Base-by-base conservation (phyloP, 2,329 filamentous ascomycete species). In the Coleophoma eucalyptorum region DNA sequence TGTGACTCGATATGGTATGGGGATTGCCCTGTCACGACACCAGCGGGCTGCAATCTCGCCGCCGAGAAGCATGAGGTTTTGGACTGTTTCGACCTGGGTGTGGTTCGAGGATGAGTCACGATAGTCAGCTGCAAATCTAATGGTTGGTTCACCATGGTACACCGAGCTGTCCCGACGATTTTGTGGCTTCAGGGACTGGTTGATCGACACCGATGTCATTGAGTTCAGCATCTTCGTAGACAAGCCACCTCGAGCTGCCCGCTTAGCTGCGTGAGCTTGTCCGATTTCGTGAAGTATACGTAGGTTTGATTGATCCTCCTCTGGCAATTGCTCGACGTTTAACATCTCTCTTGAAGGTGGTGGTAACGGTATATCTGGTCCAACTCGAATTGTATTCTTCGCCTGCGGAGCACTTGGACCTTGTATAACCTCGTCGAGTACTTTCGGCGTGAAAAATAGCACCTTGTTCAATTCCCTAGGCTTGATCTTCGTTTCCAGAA, bases 1-100 rank as follows among this genome's bases (percentile, higher is more conserved):
- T 19, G 65, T 65, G 16, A 66, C 50, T 12, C 73, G 79, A 65
- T 79, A 87, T 7, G 83, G 80, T 26, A 83, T 72, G 34, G 82
- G 77, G 47, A 88, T 78, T 18, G 71, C 68, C 46, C 83, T 77
- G 19, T 75, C 72, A 43, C 72, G 62, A 60, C 81, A 85, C 80
- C 81, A 88, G 31, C 70, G 71, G 18, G 82, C 83, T 35, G 79
- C 81, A 21, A 84, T 69, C 59, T 85, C 75, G 49, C 81, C 81
- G 12, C 81, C 83, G 4, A 86, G 70, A 35, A 80, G 72, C 84
- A 87, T 88, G 20, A 74, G 58, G 50, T 72, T 71, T 50, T 69
- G 67, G 37, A 81, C 75, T 15, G 78, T 60, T 19, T 68, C 62
- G 18, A 64, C 68, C 20, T 62, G 66, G 6, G 26, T 26, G 10